Base-by-base conservation (phyloP, 2,329 filamentous ascomycete species). In the Cryphonectria nitschkei region DNA sequence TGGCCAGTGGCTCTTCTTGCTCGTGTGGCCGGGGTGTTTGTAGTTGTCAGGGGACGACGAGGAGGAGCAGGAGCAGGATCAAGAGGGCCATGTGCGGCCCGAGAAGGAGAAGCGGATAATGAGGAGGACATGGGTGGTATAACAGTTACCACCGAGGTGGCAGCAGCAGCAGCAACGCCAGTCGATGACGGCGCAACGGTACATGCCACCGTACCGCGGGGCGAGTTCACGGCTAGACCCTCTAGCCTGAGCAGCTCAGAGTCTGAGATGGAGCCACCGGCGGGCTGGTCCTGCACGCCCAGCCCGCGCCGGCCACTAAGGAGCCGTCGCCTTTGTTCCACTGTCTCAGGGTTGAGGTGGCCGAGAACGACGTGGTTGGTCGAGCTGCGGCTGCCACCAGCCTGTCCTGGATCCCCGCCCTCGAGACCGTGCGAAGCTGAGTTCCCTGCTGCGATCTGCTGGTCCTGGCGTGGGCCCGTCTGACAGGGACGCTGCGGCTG, bases 181-280 rank as follows among this genome's bases (percentile, higher is more conserved):
- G 63, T 64, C 46, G 69, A 70, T 65, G 67, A 61, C 32, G 60
- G 34, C 29, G 60, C 66, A 41, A 32, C 62, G 54, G 58, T 63
- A 60, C 43, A 68, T 65, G 56, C 34, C 54, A 54, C 61, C 39
- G 66, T n/a, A 14, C 65, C 63, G 43, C 75, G 74, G 29, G 78
- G 75, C 56, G 77, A 78, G 52, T 74, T 72, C 74, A 80, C 77
- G 56, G 77, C 76, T 56, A 80, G 65, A n/a, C 77, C 78, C 71
- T 80, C 78, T 68, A 80, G 76, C 65, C 75, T 76, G 41, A 78
- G 75, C 26, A 79, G 75, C 72, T 79, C 77, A 34, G 77, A 76
- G 71, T 79, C 78, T 34, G 78, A 77, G 69, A 77, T 75, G 62
- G 78, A 77, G 41, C 75, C 75, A 22, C 75, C 74, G n/a, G 68